Base-by-base conservation (phyloP, 495 filamentous ascomycete species). In the Talaromyces trachyspermus region DNA sequence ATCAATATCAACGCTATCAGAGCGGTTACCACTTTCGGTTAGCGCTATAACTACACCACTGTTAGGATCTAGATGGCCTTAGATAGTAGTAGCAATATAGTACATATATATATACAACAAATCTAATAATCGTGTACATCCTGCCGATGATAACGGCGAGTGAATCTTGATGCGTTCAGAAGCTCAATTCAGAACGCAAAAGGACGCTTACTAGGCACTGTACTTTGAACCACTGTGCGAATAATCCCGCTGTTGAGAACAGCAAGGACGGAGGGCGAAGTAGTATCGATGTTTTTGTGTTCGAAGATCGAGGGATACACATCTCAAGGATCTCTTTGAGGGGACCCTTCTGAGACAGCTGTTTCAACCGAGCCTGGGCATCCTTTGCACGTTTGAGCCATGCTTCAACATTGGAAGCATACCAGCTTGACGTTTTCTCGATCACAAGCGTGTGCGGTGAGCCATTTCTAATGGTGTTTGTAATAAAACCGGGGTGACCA, bases 181-280 rank as follows among this genome's bases (percentile, higher is more conserved):
- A n/a, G n/a, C n/a, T n/a, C n/a, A n/a, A n/a, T n/a, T n/a, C n/a
- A n/a, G n/a, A n/a, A n/a, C n/a, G n/a, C n/a, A n/a, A 32, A 46
- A 2, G 43, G 32, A 20, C 43, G 43, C 27, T 46, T 33, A 23
- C 32, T 19, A 18, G 43, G 43, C 12, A 46, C 43, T 4, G 43
- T 33, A 23, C 39, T 42, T 11, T 24, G 14, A 42, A 11, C 11
- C 4, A 11, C 26, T 8, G 20, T 20, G 1, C 14, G 20, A 32
- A 26, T n/a, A n/a, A n/a, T n/a, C n/a, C n/a, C 12, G 26, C 14
- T 33, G 11, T 2, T 19, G 17, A 6, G 18, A 15, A 15, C 17
- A 20, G 14, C 4, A 32, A 6, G 10, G 14, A 2, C n/a, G 8
- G n/a, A 3, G 14, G 42, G 11, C 12, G 5, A 7, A 25, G 32